These are phyloP conservation scores for Pseudognaphalium luteoalbum DNA, from an alignment of 129 eudicot species.

Conservation along the genomic window DNA sequence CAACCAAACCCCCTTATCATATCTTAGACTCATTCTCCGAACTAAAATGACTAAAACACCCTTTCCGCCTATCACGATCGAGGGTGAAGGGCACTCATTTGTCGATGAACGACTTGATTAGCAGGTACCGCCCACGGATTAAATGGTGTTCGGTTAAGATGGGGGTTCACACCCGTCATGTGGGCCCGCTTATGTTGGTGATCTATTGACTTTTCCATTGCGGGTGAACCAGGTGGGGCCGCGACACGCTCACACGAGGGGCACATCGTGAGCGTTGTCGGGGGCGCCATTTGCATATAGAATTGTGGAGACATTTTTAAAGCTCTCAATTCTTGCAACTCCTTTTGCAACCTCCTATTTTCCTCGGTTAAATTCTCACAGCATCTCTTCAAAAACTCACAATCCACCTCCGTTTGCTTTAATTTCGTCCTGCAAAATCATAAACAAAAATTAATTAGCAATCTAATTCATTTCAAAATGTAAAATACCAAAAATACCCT, in stretches of 20 bases:
- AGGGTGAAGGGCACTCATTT: conserved; percentile 47
- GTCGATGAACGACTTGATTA: conserved; percentile 38
- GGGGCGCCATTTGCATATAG: conserved; percentile 97
- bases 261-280: conserved; percentile 95
- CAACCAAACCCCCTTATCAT: conserved; percentile 18
- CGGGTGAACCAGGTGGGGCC: conserved; percentile 42
- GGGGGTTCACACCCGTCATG: conserved; percentile 8
- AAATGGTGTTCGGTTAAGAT: conserved; percentile 48
- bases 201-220: conserved; percentile 24
- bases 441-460: conserved; percentile 2
- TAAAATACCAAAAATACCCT: conserved; percentile 31
- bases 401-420: conserved; percentile 96
- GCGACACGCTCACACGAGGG: conserved; percentile 97
- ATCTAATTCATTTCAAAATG: neutral
- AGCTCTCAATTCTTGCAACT: conserved; percentile 82
- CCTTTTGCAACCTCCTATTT: conserved; percentile 85
- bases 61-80: conserved; percentile 33
- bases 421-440: conserved; percentile 65
- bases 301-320: conserved; percentile 86
- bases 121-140: conserved; percentile 54
- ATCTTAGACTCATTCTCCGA: neutral
- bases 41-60: conserved; percentile 22
- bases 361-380: conserved; percentile 89
- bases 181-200: conserved; percentile 29
- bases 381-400: conserved; percentile 85